Conservation (phyloP, 2,329 filamentous ascomycete species). For the Penicillium expansum region DNA sequence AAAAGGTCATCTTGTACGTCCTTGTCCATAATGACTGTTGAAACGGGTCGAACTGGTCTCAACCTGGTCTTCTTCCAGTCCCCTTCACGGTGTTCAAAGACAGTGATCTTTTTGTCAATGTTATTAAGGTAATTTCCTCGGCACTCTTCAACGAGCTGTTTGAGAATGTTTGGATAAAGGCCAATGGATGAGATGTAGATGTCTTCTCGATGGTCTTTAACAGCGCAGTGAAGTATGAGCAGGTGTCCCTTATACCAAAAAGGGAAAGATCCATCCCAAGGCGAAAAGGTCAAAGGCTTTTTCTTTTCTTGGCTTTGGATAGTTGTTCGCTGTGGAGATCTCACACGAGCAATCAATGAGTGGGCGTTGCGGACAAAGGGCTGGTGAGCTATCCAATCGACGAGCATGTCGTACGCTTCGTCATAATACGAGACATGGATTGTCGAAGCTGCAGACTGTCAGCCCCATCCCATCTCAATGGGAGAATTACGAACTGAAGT, state of each 20-base stretch:
- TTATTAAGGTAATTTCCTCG: slow-evolving; percentile 28
- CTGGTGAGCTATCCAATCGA: slow-evolving; percentile 15
- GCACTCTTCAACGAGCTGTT: slow-evolving; percentile 32
- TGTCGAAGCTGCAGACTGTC: slow-evolving; percentile 13
- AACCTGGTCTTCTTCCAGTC: slow-evolving; percentile 23
- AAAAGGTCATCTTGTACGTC: slow-evolving; percentile 27
- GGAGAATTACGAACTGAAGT: slow-evolving; percentile 19
- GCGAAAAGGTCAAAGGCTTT: slow-evolving; percentile 20
- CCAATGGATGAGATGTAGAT: slow-evolving; percentile 19
- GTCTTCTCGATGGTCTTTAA: slow-evolving; percentile 19
- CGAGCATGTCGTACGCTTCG: slow-evolving; percentile 20
- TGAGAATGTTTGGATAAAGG: slow-evolving; percentile 24
- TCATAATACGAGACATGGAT: slow-evolving; percentile 20
- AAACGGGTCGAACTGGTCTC: slow-evolving; percentile 14
- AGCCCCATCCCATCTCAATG: slow-evolving; percentile 9
- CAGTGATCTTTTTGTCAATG: slow-evolving; percentile 17
- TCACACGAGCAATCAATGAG: slow-evolving; percentile 13
- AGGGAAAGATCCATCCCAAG: slow-evolving; percentile 19
- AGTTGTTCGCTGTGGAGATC: slow-evolving; percentile 14
- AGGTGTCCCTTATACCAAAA: slow-evolving; percentile 26
- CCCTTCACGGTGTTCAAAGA: slow-evolving; percentile 28
- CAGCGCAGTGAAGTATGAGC: slow-evolving; percentile 20
- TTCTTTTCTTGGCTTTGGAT: slow-evolving; percentile 14
- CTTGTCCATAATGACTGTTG: slow-evolving; percentile 19
- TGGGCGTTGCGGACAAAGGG: slow-evolving; percentile 17